A percentile compares a stretch with the other conserved stretches of the same genome.
phyloP scores from a whole-genome alignment of 1,284 basidiomycete species.

The Hemileia vastatrix region DNA sequence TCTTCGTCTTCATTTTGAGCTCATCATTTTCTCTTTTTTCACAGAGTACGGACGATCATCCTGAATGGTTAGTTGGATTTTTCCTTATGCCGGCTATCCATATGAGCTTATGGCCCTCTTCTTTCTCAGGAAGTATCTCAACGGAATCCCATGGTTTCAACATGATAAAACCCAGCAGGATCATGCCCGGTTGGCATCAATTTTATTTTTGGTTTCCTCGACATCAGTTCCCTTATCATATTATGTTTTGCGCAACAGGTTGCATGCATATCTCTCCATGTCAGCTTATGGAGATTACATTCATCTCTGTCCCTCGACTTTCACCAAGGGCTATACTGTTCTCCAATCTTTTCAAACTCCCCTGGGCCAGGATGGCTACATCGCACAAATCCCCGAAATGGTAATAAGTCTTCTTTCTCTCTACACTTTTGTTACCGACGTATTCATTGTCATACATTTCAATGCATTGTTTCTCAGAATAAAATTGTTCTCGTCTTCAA shows the following conservation, averaged over 20 bases:
- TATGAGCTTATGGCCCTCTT: background rate
- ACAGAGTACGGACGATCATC: too few relatives aligned
- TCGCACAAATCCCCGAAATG: slow-evolving; percentile 25
- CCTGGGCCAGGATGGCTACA: slow-evolving; percentile 23
- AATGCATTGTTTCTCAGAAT: background rate
- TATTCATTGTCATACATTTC: too few relatives aligned
- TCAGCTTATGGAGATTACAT: slow-evolving; percentile 25
- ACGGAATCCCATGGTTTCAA: slow-evolving; percentile 10
- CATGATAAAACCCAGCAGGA: slow-evolving; percentile 7
- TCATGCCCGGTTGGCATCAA: background rate
- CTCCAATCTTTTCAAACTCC: slow-evolving; percentile 23
- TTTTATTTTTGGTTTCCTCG: background rate
- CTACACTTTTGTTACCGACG: background rate
- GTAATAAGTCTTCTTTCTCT: background rate
- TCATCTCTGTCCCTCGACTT: slow-evolving; percentile 24
- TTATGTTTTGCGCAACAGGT: slow-evolving; percentile 5
- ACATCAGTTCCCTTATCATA: background rate
- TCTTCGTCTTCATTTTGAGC: too few relatives aligned
- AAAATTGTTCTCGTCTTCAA: slow-evolving; percentile 29
- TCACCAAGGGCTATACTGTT: slow-evolving; percentile 26
- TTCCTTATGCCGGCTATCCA: background rate
- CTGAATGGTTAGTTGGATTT: background rate
- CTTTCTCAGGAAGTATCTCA: slow-evolving; percentile 10
- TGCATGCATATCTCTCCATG: slow-evolving; percentile 24
- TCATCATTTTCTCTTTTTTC: too few relatives aligned